Percentiles rank a stretch among this genome's conserved stretches.
phyloP scores from a whole-genome alignment of 2,329 filamentous ascomycete species.

The Coniella lustricola region DNA sequence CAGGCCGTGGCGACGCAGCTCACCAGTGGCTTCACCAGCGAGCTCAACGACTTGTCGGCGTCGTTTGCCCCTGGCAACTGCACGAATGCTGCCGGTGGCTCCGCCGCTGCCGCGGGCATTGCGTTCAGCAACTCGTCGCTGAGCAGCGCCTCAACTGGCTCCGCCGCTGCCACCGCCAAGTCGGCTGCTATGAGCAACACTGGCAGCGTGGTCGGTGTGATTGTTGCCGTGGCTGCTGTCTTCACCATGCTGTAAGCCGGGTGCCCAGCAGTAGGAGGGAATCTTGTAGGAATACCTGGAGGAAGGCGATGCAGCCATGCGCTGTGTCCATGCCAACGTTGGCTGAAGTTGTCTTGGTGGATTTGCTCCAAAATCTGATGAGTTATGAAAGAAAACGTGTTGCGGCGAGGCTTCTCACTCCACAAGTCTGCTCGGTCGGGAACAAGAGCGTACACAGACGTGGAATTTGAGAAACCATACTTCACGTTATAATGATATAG shows the following conservation, averaged over 20 bases:
- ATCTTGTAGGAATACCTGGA: neutral
- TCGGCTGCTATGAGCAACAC: constrained; percentile 3
- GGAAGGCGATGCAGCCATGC: neutral
- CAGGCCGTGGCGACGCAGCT: constrained; percentile 24
- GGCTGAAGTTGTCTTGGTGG: too few species aligned
- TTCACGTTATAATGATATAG: too few species aligned
- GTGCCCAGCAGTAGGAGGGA: neutral
- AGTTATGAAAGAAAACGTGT: too few species aligned
- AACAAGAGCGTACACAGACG: too few species aligned
- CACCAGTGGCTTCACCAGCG: constrained; percentile 20
- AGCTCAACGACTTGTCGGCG: constrained; percentile 19
- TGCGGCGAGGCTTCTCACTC: too few species aligned
- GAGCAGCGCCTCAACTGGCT: neutral
- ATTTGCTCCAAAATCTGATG: too few species aligned
- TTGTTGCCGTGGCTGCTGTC: constrained; percentile 4
- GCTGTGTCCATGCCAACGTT: too few species aligned
- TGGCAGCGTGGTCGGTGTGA: constrained; percentile 3
- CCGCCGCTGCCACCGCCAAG: neutral
- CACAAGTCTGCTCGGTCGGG: too few species aligned
- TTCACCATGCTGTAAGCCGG: constrained; percentile 8
- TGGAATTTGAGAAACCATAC: too few species aligned
- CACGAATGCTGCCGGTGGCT: constrained; percentile 18
- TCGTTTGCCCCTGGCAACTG: constrained; percentile 25
- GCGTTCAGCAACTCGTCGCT: constrained; percentile 1
- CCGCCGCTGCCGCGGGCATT: constrained; percentile 7